Evolutionary conservation across 345 rosid genomes (phyloP).

Genomic region (Eucalyptus dawsonii): DNA sequence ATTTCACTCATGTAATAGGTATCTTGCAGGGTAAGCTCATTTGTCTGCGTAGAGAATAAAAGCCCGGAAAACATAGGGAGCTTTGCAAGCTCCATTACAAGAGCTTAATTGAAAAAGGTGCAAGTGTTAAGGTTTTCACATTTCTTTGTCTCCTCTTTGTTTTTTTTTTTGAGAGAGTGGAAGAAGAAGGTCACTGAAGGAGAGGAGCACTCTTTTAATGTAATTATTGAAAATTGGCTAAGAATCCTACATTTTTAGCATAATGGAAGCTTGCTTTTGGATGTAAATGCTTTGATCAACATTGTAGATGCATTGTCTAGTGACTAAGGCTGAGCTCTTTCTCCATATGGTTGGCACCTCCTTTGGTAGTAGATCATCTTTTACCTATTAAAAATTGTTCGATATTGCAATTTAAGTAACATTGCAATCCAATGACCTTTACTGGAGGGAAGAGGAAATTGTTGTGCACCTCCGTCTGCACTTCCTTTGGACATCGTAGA

Average conservation of each 20-base stretch:
- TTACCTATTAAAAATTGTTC: background rate
- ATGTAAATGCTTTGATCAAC: background rate
- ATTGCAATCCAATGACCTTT: background rate
- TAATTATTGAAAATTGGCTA: background rate
- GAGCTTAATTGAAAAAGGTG: background rate
- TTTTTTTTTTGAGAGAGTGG: background rate
- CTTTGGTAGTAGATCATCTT: background rate
- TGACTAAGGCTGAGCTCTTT: background rate
- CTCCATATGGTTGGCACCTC: background rate
- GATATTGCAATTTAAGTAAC: background rate
- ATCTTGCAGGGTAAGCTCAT: background rate
- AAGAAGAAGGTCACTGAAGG: background rate
- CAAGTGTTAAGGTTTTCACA: background rate
- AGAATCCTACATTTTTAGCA: background rate
- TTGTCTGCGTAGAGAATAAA: background rate
- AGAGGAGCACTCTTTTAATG: background rate
- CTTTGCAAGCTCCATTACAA: background rate
- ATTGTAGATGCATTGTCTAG: background rate
- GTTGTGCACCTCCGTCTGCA: background rate
- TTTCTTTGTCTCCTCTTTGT: background rate
- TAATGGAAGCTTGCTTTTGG: background rate
- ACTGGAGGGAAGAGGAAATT: background rate
- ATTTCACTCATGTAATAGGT: background rate
- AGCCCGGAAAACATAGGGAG: background rate
- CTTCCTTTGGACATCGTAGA: background rate